Conservation (phyloP, 116 monocot genomes). For the Phalaenopsis hybrid region DNA sequence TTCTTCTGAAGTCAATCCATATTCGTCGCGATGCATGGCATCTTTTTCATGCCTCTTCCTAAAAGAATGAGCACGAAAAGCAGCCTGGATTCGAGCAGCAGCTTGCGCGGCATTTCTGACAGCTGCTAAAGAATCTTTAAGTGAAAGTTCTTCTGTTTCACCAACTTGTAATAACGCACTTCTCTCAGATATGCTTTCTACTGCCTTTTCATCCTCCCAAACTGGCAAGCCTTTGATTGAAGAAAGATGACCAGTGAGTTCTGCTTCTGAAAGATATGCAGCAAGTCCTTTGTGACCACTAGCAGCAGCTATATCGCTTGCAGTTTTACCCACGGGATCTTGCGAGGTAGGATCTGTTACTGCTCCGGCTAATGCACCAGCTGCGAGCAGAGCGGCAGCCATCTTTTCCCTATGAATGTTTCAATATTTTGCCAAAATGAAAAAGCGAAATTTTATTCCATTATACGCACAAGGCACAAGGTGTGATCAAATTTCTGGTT, state of each 20-base stretch:
- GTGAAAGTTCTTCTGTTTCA: constrained; percentile 58
- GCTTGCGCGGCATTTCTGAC: constrained; percentile 82
- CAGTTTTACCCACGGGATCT: constrained; percentile 73
- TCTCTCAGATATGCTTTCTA: constrained; percentile 51
- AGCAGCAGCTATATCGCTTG: constrained; percentile 61
- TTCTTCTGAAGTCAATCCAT: constrained; percentile 52
- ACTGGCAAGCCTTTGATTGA: constrained; percentile 45
- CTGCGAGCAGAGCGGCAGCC: constrained; percentile 81
- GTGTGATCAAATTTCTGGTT: too few species aligned
- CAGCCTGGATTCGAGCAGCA: constrained; percentile 80
- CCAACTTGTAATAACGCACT: constrained; percentile 31
- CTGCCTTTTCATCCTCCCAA: constrained; percentile 44
- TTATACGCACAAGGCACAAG: too few species aligned
- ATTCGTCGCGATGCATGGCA: constrained; percentile 29
- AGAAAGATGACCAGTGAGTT: constrained; percentile 66
- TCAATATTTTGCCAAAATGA: neutral
- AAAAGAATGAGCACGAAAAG: constrained; percentile 87
- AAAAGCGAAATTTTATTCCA: too few species aligned
- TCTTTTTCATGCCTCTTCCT: constrained; percentile 44
- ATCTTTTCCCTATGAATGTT: constrained; percentile 67
- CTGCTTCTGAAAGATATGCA: constrained; percentile 79
- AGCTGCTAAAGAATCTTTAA: constrained; percentile 75
- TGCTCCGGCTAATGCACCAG: constrained; percentile 70
- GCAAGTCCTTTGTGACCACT: constrained; percentile 74
- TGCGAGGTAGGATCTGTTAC: constrained; percentile 83